Base-by-base conservation (phyloP, 192 early-diverging fungal genomes). In the Neocallimastix lanati region DNA sequence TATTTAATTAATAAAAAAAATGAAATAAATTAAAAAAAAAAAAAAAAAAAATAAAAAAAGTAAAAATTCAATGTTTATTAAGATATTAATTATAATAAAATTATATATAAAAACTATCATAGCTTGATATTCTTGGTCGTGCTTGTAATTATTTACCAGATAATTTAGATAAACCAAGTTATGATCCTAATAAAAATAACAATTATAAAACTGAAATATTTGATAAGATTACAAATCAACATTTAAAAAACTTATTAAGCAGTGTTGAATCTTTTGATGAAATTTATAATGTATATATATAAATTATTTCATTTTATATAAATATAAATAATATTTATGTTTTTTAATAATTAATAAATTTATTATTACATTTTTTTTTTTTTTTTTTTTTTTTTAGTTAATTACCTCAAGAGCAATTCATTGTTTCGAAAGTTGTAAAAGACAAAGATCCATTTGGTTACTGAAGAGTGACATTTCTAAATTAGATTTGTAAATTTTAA, bases 61-160 rank as follows among this genome's bases (percentile, higher is more conserved):
- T n/a, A n/a, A n/a, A n/a, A n/a, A n/a, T n/a, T n/a, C n/a, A n/a
- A n/a, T n/a, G n/a, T n/a, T n/a, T n/a, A n/a, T n/a, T n/a, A n/a
- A n/a, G n/a, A n/a, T n/a, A n/a, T n/a, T n/a, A n/a, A n/a, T n/a
- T n/a, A n/a, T n/a, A n/a, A n/a, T n/a, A n/a, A n/a, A n/a, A n/a
- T n/a, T n/a, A 28, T 9, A 40, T 83, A 15, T 27, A 13, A 38
- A 76, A 36, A 80, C 83, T 28, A 18, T 7, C 15, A 11, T 83
- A 94, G 92, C 87, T 96, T 29, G 93, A 95, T 82, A 92, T 86
- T 29, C 82, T 96, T 6, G 94, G 93, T 13, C 82, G 89, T 35
- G 84, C 86, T 18, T 85, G 86, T 77, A 86, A 85, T 9, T 85
- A 90, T 77, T 81, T 93, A 30, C 87, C 89, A 15, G 80, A 85